Conservation (phyloP, 768 basidiomycete species). For the Suillus cothurnatus region DNA sequence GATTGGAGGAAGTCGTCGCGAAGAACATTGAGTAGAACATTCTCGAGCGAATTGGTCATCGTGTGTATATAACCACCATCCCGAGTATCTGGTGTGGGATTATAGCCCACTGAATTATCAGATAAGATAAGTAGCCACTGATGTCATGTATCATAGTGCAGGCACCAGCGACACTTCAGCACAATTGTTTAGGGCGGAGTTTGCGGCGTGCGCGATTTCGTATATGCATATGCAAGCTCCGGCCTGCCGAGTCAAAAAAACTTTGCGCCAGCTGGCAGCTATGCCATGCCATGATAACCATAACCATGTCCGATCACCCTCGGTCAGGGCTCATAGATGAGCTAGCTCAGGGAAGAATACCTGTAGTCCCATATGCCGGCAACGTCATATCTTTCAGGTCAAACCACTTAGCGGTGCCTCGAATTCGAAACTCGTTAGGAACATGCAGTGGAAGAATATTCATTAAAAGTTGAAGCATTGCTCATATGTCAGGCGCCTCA, state of each 20-base stretch:
- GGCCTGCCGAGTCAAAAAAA: neutral
- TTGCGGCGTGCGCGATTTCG: neutral
- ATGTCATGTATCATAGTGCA: no score
- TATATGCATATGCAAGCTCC: neutral
- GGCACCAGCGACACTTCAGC: neutral
- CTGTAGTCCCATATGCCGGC: neutral
- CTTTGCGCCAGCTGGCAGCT: neutral
- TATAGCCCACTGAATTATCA: neutral
- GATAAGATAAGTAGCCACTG: neutral
- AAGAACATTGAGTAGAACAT: neutral
- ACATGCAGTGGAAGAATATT: neutral
- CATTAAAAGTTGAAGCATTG: neutral
- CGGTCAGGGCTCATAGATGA: neutral
- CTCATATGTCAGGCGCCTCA: neutral
- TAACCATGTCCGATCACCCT: neutral
- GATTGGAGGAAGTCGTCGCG: neutral
- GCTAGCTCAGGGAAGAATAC: neutral
- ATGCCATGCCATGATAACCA: neutral
- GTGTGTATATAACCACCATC: neutral
- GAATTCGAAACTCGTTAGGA: no score
- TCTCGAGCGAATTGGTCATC: neutral
- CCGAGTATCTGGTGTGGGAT: neutral
- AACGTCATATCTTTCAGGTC: neutral
- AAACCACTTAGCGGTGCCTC: neutral
- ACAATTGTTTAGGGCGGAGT: neutral